Evolutionary conservation across 305 asterid species (phyloP).

Genomic region (Caryopteris hybrid): DNA sequence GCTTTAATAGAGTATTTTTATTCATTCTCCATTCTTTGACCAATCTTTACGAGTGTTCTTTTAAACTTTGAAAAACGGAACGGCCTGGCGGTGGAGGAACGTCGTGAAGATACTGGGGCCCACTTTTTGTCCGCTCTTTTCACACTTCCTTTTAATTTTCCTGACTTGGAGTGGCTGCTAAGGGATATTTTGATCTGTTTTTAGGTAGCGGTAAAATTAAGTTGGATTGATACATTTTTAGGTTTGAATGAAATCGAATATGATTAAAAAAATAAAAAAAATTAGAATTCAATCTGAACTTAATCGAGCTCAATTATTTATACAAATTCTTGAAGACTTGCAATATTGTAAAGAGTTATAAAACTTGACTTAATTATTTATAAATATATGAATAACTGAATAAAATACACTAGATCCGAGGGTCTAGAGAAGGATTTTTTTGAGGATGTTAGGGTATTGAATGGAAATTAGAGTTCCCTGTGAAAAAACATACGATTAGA

Average conservation of each 20-base stretch:
- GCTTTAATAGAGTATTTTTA: background rate
- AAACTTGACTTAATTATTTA: too few relatives aligned
- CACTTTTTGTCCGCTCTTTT: slow-evolving; percentile 6
- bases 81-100: slow-evolving; percentile 19
- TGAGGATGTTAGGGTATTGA: too few relatives aligned
- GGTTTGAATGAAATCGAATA: background rate
- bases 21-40: slow-evolving; percentile 10
- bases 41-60: background rate
- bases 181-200: slow-evolving; percentile 9
- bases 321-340: too few relatives aligned
- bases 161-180: slow-evolving; percentile 9
- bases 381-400: too few relatives aligned
- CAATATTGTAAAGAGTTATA: too few relatives aligned
- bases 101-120: slow-evolving; percentile 24
- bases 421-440: too few relatives aligned
- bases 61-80: background rate
- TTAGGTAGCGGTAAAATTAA: background rate
- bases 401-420: too few relatives aligned
- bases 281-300: too few relatives aligned
- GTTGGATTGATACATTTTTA: background rate
- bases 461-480: too few relatives aligned
- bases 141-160: background rate
- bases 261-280: too few relatives aligned
- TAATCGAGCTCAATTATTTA: too few relatives aligned
- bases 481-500: too few relatives aligned